phyloP scores from a whole-genome alignment of 306 rosid species.

The Fagus crenata region DNA sequence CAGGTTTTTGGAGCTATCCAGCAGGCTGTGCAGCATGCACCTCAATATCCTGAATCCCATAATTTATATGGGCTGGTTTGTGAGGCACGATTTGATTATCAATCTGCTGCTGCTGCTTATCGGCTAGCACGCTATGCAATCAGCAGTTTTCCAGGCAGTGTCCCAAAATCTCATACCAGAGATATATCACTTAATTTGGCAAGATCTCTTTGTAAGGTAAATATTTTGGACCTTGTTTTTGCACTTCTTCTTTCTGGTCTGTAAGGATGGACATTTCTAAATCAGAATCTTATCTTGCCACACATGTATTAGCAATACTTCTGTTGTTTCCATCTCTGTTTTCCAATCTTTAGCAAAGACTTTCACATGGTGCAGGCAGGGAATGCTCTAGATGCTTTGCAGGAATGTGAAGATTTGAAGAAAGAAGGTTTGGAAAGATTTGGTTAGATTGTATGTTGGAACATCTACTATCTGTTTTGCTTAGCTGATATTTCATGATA shows the following conservation, averaged over 20 bases:
- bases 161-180: constrained; percentile 46
- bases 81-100: constrained; percentile 77
- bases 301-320: not conserved
- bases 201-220: constrained; percentile 70
- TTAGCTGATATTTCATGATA: constrained; percentile 27
- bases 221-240: constrained; percentile 21
- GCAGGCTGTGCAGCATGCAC: constrained; percentile 87
- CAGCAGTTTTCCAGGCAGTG: constrained; percentile 36
- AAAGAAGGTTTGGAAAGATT: constrained; percentile 55
- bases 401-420: constrained; percentile 77
- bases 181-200: constrained; percentile 83
- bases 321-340: not conserved
- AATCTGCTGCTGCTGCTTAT: constrained; percentile 68
- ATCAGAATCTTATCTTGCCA: not conserved
- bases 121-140: constrained; percentile 68
- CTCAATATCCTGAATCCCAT: constrained; percentile 83
- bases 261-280: not conserved
- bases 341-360: constrained; percentile 11
- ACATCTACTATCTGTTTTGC: not conserved
- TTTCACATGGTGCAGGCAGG: constrained; percentile 64
- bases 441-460: constrained; percentile 13
- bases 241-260: constrained; percentile 9
- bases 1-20: constrained; percentile 90
- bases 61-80: constrained; percentile 79
- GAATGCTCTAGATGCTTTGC: constrained; percentile 66